These are phyloP conservation scores for Eruca vesicaria DNA, from an alignment of 441 rosid genomes.

Conservation along the genomic window DNA sequence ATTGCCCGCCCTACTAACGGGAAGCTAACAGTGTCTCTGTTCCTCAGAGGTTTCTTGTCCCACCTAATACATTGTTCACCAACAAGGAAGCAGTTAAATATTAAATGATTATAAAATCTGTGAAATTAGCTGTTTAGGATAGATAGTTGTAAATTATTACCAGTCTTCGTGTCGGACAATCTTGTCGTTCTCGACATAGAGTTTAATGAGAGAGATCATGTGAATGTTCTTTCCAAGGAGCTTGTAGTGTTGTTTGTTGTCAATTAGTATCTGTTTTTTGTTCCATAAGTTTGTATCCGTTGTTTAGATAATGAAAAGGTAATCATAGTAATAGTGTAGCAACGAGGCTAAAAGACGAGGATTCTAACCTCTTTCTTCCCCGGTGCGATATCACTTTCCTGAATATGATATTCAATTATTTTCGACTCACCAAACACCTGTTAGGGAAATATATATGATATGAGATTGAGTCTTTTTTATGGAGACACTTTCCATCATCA, in stretches of 20 bases:
- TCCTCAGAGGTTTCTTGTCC: conserved; percentile 82
- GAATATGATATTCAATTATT: conserved; percentile 63
- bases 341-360: not conserved
- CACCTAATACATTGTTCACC: conserved; percentile 47
- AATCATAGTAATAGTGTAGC: not conserved
- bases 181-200: conserved; percentile 65
- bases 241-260: conserved; percentile 81
- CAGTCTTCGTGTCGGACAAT: conserved; percentile 83
- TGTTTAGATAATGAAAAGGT: not conserved
- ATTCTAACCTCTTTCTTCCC: conserved; percentile 65
- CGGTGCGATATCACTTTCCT: conserved; percentile 45
- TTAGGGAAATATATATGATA: not conserved
- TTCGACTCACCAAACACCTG: conserved; percentile 75
- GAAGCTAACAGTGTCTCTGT: conserved; percentile 54
- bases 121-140: not conserved
- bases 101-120: not conserved
- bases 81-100: not conserved
- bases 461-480: not conserved
- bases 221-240: conserved; percentile 64
- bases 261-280: conserved; percentile 59
- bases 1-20: conserved; percentile 54
- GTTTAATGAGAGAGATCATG: conserved; percentile 75
- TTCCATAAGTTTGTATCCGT: conserved; percentile 1
- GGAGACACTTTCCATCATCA: not conserved
- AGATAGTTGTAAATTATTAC: conserved; percentile 38